Evolutionary conservation across 495 filamentous ascomycete genomes (phyloP).

Genomic region (Tuber microsphaerosporum): DNA sequence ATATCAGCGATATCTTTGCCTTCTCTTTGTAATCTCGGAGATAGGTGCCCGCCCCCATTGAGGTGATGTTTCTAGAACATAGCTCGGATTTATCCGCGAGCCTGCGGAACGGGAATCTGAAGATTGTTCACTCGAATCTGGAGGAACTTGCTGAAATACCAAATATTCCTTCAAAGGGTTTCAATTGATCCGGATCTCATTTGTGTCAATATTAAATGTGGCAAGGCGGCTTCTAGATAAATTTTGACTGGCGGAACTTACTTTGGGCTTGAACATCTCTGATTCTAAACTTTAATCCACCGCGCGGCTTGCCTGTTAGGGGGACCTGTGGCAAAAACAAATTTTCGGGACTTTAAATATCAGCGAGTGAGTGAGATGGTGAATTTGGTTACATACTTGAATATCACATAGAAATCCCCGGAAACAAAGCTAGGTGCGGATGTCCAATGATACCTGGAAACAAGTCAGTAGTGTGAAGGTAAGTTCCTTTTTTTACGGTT

Average conservation of each 20-base stretch:
- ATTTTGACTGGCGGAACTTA: neutral
- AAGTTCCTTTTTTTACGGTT: neutral
- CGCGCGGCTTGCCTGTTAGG: slow-evolving; percentile 29
- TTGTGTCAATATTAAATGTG: neutral
- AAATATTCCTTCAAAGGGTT: slow-evolving; percentile 44
- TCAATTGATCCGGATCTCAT: slow-evolving; percentile 42
- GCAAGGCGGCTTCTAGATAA: neutral
- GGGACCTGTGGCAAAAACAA: slow-evolving; percentile 38
- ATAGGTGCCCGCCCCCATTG: neutral
- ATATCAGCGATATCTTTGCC: slow-evolving; percentile 25
- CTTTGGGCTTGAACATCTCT: slow-evolving; percentile 23
- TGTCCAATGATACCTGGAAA: neutral
- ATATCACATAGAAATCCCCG: slow-evolving; percentile 32
- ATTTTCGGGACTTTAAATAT: slow-evolving; percentile 41
- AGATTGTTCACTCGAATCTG: slow-evolving; percentile 44
- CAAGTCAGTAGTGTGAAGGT: slow-evolving; percentile 5
- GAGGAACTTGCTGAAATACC: slow-evolving; percentile 34
- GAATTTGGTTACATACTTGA: slow-evolving; percentile 40
- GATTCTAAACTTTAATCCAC: slow-evolving; percentile 32
- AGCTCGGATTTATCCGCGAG: slow-evolving; percentile 8
- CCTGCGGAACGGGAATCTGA: slow-evolving; percentile 44
- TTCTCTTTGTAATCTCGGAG: slow-evolving; percentile 21
- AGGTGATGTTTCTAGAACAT: neutral
- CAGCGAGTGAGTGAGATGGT: neutral
- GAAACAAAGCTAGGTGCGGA: no score